phyloP scores from a whole-genome alignment of 352 stramenopile genomes.

The Pythium aphanidermatum region DNA sequence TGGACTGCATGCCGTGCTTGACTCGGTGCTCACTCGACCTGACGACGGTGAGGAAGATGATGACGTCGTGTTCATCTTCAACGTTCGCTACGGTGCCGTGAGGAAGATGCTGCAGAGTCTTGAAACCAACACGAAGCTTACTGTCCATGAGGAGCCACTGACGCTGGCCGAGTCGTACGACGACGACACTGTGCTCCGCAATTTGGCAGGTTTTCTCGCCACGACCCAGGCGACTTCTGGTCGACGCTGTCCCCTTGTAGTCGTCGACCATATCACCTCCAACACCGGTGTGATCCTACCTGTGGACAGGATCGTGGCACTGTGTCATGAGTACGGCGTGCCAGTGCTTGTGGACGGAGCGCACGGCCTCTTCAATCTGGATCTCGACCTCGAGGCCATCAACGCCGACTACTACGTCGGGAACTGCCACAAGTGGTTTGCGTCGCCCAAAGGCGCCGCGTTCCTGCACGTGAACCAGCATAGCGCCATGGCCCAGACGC shows the following conservation, averaged over 20 bases:
- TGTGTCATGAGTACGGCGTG: conserved; percentile 41
- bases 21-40: conserved; percentile 27
- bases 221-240: conserved; percentile 22
- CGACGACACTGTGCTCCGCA: conserved; percentile 36
- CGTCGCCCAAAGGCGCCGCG: conserved; percentile 78
- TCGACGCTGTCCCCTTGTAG: conserved; percentile 45
- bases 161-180: conserved; percentile 59
- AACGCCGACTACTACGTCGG: conserved; percentile 89
- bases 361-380: conserved; percentile 83
- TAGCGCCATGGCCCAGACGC: conserved; percentile 15
- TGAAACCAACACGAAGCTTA: conserved; percentile 18
- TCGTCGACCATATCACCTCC: conserved; percentile 93
- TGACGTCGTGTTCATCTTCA: conserved; percentile 62
- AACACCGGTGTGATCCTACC: conserved; percentile 90
- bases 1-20: conserved; percentile 84
- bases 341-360: conserved; percentile 90
- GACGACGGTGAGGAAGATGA: conserved; percentile 5
- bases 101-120: conserved; percentile 87
- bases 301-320: conserved; percentile 63
- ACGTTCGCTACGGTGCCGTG: conserved; percentile 88
- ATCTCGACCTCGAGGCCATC: conserved; percentile 59
- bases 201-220: conserved; percentile 29
- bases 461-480: conserved; percentile 77
- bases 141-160: conserved; percentile 55
- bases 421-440: conserved; percentile 96